Percentiles rank a stretch among this genome's conserved stretches.
phyloP scores from a whole-genome alignment of 257 asterid species.

The Pogostemon cablin region DNA sequence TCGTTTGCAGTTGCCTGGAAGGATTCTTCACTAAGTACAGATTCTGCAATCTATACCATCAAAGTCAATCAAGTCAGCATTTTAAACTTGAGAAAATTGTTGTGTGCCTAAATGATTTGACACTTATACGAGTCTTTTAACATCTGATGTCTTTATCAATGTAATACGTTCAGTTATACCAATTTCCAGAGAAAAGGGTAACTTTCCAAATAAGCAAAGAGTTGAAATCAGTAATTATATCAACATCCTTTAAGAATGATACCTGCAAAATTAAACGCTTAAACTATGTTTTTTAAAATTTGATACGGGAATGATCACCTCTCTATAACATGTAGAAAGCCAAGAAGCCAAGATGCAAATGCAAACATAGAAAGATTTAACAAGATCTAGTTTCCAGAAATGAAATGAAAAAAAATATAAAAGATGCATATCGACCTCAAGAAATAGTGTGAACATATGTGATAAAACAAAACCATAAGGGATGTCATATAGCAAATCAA shows the following conservation, averaged over 20 bases:
- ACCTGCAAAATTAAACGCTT: neutral
- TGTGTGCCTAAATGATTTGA: neutral
- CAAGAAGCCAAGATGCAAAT: no score
- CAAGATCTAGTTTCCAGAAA: no score
- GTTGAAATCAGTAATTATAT: neutral
- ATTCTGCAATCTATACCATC: conserved; percentile 68
- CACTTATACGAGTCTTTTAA: neutral
- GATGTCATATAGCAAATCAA: no score
- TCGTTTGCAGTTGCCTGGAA: conserved; percentile 69
- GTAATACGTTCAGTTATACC: neutral
- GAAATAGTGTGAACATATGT: no score
- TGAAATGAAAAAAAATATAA: no score
- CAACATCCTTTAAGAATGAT: neutral
- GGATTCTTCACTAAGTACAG: conserved; percentile 69
- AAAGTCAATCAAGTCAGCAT: conserved; percentile 16
- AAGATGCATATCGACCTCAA: no score
- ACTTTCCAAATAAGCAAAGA: neutral
- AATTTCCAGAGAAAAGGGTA: neutral
- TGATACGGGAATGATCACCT: no score
- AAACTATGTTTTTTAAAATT: no score
- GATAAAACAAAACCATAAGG: no score
- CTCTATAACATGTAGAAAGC: no score
- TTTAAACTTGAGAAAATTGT: conserved; percentile 3
- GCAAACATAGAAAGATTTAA: no score
- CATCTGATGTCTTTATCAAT: neutral